Conservation (phyloP, 495 filamentous ascomycete species). For the Hapsidospora chrysogenum region DNA sequence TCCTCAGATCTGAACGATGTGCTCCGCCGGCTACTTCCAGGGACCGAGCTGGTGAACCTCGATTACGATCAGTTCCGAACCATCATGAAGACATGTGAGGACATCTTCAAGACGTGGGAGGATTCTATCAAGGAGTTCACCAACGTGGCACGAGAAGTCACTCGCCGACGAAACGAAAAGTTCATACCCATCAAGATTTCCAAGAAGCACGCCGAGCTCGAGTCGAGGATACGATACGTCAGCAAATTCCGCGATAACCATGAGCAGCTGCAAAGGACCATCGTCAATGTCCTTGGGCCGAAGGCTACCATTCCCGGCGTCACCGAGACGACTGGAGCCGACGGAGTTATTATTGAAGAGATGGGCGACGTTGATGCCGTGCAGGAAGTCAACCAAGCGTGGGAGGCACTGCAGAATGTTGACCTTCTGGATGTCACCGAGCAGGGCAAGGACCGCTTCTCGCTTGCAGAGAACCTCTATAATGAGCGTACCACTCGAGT, state of each 20-base stretch:
- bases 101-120: conserved; percentile 85
- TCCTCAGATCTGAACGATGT: conserved; percentile 80
- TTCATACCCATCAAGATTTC: conserved; percentile 96
- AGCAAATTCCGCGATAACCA: conserved; percentile 87
- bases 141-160: conserved; percentile 87
- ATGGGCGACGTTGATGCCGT: conserved; percentile 98
- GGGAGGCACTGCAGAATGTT: conserved; percentile 80
- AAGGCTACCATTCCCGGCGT: conserved; percentile 35
- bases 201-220: conserved; percentile 67
- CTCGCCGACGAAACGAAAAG: conserved; percentile 76
- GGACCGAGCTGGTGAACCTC: conserved; percentile 75
- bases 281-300: conserved; percentile 81
- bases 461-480: conserved; percentile 81
- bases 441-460: conserved; percentile 81
- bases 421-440: conserved; percentile 84
- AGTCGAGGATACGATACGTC: conserved; percentile 83
- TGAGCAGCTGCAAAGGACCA: conserved; percentile 90
- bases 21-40: conserved; percentile 70
- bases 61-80: conserved; percentile 80
- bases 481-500: conserved; percentile 93
- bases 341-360: conserved; percentile 64
- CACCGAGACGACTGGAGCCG: conserved; percentile 30
- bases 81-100: conserved; percentile 65
- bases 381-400: conserved; percentile 86
- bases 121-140: conserved; percentile 95